Conservation (phyloP, 208 protist species). For the Leishmania martiniquensis region DNA sequence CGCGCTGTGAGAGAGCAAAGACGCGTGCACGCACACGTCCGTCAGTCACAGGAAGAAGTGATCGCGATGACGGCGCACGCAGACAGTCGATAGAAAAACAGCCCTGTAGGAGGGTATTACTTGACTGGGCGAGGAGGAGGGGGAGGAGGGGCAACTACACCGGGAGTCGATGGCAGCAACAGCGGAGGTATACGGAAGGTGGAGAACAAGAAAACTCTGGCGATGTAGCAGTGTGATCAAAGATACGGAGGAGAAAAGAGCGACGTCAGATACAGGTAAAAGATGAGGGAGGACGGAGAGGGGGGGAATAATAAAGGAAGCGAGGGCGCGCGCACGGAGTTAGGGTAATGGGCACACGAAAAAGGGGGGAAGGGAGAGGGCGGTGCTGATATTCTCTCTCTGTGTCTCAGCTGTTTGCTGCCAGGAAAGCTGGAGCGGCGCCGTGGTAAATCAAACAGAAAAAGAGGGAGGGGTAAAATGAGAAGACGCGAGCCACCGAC, state of each 20-base stretch:
- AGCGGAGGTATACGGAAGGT: background rate
- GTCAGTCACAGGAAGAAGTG: background rate
- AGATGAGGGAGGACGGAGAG: background rate
- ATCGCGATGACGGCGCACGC: background rate
- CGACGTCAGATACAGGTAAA: conserved; percentile 3
- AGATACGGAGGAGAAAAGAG: background rate
- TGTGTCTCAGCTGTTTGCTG: background rate
- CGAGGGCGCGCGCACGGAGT: too few relatives aligned
- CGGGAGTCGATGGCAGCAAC: background rate
- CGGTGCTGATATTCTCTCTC: background rate
- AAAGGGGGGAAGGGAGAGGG: background rate
- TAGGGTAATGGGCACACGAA: too few relatives aligned
- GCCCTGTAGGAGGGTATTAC: background rate
- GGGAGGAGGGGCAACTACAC: background rate
- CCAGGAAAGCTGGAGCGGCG: background rate
- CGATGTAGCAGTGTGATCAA: background rate
- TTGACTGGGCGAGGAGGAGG: background rate
- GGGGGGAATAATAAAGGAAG: background rate
- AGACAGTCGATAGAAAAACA: background rate
- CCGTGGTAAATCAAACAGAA: too few relatives aligned
- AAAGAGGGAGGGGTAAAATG: background rate
- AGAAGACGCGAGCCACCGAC: background rate
- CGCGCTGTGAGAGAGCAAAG: background rate
- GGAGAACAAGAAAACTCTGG: background rate
- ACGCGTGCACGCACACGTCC: conserved; percentile 1